These are phyloP conservation scores for Triticum aestivum DNA, from an alignment of 176 grass and related monocot species.

Conservation along the genomic window IWGSC_CS_RefSeq_v2.1 NC_057805.1:484521701-484522200, in stretches of 20 bases:
- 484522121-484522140: conserved; percentile 65
- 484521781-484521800: neutral
- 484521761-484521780: neutral
- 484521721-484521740: no score
- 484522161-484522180: conserved; percentile 72
- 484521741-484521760: no score
- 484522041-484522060: neutral
- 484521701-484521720: no score
- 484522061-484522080: neutral
- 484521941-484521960: conserved; percentile 87
- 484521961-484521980: conserved; percentile 68
- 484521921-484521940: conserved; percentile 93
- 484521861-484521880: conserved; percentile 84
- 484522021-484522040: no score
- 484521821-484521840: conserved; percentile 76
- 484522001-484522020: neutral
- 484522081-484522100: conserved; percentile 23
- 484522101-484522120: conserved; percentile 60
- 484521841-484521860: conserved; percentile 83
- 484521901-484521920: conserved; percentile 86
- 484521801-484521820: neutral
- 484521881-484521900: conserved; percentile 86
- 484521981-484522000: no score
- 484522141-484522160: conserved; percentile 68
- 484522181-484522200: conserved; percentile 86